Conservation (phyloP, 805 yeast species). For the Myxozyma mucilagina region DNA sequence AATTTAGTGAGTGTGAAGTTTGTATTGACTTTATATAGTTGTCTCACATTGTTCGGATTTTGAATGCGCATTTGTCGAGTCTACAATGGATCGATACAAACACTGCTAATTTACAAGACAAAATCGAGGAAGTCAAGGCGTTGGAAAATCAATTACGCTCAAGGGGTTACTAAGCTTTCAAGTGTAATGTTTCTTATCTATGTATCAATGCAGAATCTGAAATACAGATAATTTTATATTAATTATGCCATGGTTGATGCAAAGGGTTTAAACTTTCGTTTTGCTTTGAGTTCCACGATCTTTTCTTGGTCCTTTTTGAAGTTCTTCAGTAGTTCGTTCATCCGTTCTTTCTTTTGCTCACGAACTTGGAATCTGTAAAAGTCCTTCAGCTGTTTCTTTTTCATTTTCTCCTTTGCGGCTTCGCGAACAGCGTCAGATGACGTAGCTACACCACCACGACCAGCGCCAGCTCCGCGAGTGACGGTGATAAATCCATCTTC, state of each 20-base stretch:
- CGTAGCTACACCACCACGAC: slow-evolving; percentile 7
- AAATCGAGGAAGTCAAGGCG: slow-evolving; percentile 49
- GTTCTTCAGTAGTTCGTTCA: slow-evolving; percentile 79
- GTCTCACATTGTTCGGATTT: slow-evolving; percentile 63
- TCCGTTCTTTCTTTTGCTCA: slow-evolving; percentile 87
- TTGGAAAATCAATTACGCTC: slow-evolving; percentile 27
- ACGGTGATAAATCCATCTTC: slow-evolving; percentile 36
- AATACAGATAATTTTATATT: background rate
- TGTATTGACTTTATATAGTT: slow-evolving; percentile 24
- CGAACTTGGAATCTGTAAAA: slow-evolving; percentile 96
- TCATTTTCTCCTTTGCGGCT: slow-evolving; percentile 42
- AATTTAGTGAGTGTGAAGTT: background rate
- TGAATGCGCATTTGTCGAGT: slow-evolving; percentile 87
- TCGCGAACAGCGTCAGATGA: slow-evolving; percentile 44
- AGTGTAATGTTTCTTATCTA: background rate
- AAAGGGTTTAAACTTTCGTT: slow-evolving; percentile 80
- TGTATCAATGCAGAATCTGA: background rate
- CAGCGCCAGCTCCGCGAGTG: slow-evolving; percentile 22
- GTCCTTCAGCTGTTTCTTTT: slow-evolving; percentile 77
- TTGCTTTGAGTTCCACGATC: slow-evolving; percentile 74
- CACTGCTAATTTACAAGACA: slow-evolving; percentile 66
- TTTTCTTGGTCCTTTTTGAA: slow-evolving; percentile 90
- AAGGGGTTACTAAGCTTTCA: background rate
- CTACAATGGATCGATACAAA: slow-evolving; percentile 81
- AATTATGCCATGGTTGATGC: slow-evolving; percentile 3